These are phyloP conservation scores for Halophytophthora polymorphica DNA, from an alignment of 352 stramenopile species.

Conservation along the genomic window DNA sequence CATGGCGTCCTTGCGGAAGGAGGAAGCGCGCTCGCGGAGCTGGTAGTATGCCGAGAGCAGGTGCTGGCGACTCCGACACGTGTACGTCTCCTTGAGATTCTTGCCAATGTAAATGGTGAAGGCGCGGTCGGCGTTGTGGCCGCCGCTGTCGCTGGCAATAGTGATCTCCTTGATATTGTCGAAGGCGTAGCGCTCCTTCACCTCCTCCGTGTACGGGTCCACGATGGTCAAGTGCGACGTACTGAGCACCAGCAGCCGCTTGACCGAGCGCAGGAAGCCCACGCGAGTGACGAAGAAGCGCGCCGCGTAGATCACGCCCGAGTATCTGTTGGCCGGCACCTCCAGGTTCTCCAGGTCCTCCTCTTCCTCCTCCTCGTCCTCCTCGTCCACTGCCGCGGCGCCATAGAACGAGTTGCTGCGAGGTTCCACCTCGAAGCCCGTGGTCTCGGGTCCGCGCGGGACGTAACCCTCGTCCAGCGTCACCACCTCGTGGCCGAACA, in stretches of 20 bases:
- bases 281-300: constrained; percentile 86
- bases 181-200: constrained; percentile 85
- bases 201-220: constrained; percentile 82
- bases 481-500: constrained; percentile 49
- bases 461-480: constrained; percentile 64
- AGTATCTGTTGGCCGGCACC: constrained; percentile 61
- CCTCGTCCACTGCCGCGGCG: constrained; percentile 12
- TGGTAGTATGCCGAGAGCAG: constrained; percentile 86
- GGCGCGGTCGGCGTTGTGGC: constrained; percentile 61
- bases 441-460: constrained; percentile 63
- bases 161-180: constrained; percentile 89
- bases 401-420: constrained; percentile 28
- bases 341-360: constrained; percentile 43
- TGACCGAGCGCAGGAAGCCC: constrained; percentile 73
- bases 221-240: constrained; percentile 79
- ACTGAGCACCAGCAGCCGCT: constrained; percentile 79
- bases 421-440: constrained; percentile 48
- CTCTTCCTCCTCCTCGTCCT: constrained; percentile 48
- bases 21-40: constrained; percentile 75
- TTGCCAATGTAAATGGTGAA: constrained; percentile 87
- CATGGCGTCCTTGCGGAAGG: constrained; percentile 46
- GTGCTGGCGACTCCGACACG: constrained; percentile 77
- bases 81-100: constrained; percentile 86
- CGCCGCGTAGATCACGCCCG: constrained; percentile 79
- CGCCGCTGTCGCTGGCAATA: constrained; percentile 61